These are phyloP conservation scores for Hanseniaspora occidentalis DNA, from an alignment of 805 yeast species.

Conservation along the genomic window DNA sequence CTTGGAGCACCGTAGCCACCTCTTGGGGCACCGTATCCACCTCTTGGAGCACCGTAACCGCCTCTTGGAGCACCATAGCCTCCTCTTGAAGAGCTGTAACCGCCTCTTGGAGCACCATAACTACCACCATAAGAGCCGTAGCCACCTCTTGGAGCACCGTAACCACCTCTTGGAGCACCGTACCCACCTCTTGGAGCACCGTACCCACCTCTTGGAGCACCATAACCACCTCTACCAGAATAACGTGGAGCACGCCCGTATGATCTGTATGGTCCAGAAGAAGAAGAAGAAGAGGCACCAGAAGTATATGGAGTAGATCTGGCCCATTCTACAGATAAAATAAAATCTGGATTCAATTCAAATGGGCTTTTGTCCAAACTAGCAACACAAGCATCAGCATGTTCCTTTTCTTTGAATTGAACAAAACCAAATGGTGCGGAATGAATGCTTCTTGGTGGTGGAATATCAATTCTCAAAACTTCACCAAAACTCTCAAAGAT, in stretches of 20 bases:
- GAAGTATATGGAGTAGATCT: constrained; percentile 38
- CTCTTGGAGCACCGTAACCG: background rate
- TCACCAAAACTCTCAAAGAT: constrained; percentile 50
- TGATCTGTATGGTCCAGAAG: constrained; percentile 4
- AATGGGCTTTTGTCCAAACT: constrained; percentile 33
- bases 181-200: constrained; percentile 10
- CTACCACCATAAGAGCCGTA: background rate
- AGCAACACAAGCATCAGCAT: constrained; percentile 41
- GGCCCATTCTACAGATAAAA: constrained; percentile 42
- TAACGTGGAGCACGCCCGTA: constrained; percentile 1
- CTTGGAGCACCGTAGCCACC: background rate
- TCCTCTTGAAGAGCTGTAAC: background rate
- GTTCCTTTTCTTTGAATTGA: constrained; percentile 38
- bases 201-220: constrained; percentile 12
- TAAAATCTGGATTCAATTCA: constrained; percentile 28
- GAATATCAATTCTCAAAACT: constrained; percentile 45
- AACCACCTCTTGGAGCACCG: constrained; percentile 10
- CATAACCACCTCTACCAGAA: constrained; percentile 13
- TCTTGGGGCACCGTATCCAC: background rate
- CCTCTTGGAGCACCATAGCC: background rate
- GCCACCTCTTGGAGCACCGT: constrained; percentile 2
- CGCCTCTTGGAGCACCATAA: background rate
- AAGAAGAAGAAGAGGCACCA: constrained; percentile 4
- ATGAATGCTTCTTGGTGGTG: constrained; percentile 49
- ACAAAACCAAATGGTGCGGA: constrained; percentile 55